phyloP scores from a whole-genome alignment of 2,329 filamentous ascomycete genomes.

The Nemania sp. region DNA sequence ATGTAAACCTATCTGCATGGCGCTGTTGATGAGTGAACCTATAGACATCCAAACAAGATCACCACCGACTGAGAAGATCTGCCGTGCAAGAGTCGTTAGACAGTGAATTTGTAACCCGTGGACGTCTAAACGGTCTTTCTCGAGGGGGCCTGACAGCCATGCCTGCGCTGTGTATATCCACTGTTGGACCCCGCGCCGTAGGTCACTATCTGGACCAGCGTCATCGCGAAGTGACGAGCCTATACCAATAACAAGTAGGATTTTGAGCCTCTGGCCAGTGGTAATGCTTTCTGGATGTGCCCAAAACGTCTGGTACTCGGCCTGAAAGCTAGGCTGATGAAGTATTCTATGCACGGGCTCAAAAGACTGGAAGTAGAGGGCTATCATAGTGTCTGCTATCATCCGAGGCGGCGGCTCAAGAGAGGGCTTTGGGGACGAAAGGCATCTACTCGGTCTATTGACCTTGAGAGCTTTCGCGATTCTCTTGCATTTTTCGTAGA shows the following conservation, averaged over 20 bases:
- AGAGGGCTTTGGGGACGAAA: constrained; percentile 41
- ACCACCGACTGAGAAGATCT: constrained; percentile 57
- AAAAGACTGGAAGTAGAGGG: constrained; percentile 62
- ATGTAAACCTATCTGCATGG: constrained; percentile 61
- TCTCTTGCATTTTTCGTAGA: constrained; percentile 53
- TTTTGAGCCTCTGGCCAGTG: constrained; percentile 49
- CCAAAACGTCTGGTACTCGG: constrained; percentile 63
- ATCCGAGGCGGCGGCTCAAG: constrained; percentile 48
- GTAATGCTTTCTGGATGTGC: constrained; percentile 46
- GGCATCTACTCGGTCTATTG: constrained; percentile 51
- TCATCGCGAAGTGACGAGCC: constrained; percentile 53
- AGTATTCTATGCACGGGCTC: constrained; percentile 65
- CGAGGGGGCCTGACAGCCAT: constrained; percentile 57
- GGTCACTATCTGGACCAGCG: constrained; percentile 39
- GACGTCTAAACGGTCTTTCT: constrained; percentile 54
- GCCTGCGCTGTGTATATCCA: constrained; percentile 57
- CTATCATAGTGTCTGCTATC: constrained; percentile 56
- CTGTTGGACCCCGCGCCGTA: constrained; percentile 50
- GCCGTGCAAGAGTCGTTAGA: constrained; percentile 54
- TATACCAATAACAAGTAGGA: constrained; percentile 57
- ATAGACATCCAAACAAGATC: constrained; percentile 58
- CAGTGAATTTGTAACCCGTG: constrained; percentile 56
- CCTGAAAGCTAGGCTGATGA: constrained; percentile 64
- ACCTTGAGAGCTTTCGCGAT: constrained; percentile 51
- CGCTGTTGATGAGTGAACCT: constrained; percentile 56